These are phyloP conservation scores for Alloascoidea hylecoeti DNA, from an alignment of 805 yeast species.

Conservation along the genomic window DNA sequence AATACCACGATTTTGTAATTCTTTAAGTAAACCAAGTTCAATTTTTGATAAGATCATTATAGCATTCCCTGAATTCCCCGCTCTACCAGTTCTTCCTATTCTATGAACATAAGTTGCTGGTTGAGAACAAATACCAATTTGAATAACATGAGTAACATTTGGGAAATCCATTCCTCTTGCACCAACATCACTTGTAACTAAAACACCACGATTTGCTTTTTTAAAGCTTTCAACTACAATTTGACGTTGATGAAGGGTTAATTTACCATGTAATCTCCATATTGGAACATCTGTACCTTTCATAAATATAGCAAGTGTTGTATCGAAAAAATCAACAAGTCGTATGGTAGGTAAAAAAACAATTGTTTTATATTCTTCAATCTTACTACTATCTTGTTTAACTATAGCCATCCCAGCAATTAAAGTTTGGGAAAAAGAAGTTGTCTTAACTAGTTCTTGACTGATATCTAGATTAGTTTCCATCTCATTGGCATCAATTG, in stretches of 20 bases:
- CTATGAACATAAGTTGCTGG: conserved; percentile 80
- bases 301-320: no score
- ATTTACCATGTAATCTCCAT: conserved; percentile 51
- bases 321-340: conserved; percentile 47
- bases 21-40: conserved; percentile 41
- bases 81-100: conserved; percentile 94
- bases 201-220: conserved; percentile 30
- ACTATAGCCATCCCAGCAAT: neutral
- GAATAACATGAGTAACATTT: conserved; percentile 72
- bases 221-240: conserved; percentile 41
- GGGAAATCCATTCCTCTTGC: conserved; percentile 97
- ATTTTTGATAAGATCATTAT: conserved; percentile 37
- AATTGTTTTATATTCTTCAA: conserved; percentile 53
- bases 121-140: conserved; percentile 64
- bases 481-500: conserved; percentile 50
- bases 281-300: neutral
- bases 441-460: no score
- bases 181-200: conserved; percentile 84
- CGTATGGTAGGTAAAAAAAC: conserved; percentile 71
- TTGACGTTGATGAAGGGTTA: conserved; percentile 58
- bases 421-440: neutral
- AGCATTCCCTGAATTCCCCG: conserved; percentile 69
- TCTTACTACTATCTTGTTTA: neutral
- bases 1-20: conserved; percentile 22
- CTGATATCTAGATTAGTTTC: no score